A percentile compares a stretch with the other conserved stretches of the same genome.
Evolutionary conservation across 805 yeast species (phyloP).

Genomic region (Candida ortonii): DNA sequence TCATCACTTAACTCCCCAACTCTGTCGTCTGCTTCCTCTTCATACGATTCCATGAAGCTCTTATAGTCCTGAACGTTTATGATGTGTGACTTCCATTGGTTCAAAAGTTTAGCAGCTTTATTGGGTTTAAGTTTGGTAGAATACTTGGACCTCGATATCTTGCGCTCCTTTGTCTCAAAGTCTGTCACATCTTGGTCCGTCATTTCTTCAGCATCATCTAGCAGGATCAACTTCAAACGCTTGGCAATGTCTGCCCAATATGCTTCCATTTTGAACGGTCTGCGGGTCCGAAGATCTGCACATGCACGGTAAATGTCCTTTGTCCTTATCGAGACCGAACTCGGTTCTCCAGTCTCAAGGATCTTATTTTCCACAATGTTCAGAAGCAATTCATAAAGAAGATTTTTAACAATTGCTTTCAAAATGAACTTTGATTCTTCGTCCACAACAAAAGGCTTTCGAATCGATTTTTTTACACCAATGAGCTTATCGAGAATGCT

Average conservation of each 20-base stretch:
- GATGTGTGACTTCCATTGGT: slow-evolving; percentile 5
- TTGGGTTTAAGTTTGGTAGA: slow-evolving; percentile 2
- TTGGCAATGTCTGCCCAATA: slow-evolving; percentile 21
- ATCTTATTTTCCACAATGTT: slow-evolving; percentile 13
- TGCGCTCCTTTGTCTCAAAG: not conserved
- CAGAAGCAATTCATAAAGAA: slow-evolving; percentile 17
- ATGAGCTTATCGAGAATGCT: slow-evolving; percentile 7
- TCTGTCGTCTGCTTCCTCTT: slow-evolving; percentile 1
- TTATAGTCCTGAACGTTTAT: slow-evolving; percentile 8
- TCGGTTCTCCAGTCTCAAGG: slow-evolving; percentile 3
- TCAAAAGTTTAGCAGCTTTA: slow-evolving; percentile 1
- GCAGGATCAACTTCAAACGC: slow-evolving; percentile 14
- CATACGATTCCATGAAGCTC: slow-evolving; percentile 1
- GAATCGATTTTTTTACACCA: slow-evolving; percentile 9
- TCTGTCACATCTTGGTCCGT: slow-evolving; percentile 1
- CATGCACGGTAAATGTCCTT: slow-evolving; percentile 13
- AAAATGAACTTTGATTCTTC: slow-evolving; percentile 14
- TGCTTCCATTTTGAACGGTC: slow-evolving; percentile 13
- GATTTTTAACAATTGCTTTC: slow-evolving; percentile 10
- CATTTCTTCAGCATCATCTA: slow-evolving; percentile 6
- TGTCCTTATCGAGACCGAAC: slow-evolving; percentile 4
- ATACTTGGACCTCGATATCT: not conserved
- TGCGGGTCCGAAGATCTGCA: slow-evolving; percentile 2
- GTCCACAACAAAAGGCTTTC: slow-evolving; percentile 10
- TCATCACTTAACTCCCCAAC: slow-evolving; percentile 1